Base-by-base conservation (phyloP, 1,284 basidiomycete species). In the Sporisorium graminicola region DNA sequence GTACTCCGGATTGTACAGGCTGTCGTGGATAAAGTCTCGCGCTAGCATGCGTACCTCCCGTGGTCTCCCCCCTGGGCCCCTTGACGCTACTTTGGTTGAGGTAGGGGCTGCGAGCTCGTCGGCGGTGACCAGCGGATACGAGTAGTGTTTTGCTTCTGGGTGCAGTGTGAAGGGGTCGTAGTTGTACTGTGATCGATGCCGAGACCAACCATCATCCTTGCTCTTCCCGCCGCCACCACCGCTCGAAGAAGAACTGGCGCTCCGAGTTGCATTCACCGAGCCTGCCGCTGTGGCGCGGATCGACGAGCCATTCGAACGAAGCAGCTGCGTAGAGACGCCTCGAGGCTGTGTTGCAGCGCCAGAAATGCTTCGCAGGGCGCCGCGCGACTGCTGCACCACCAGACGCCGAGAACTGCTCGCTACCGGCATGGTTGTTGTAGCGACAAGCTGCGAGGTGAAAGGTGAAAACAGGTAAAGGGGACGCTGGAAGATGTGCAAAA, bases 1-100 rank as follows among this genome's bases (percentile, higher is more conserved):
- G 83, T 99, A 99, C 85, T 94, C 87, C 3, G 95, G 95, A 83
- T 99, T 98, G 88, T 99, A 99, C 47, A 99, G 87, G 20, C 93
- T 92, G 85, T 99, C 97, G 82, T 98, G 94, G 77, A 99, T 95
- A 86, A 94, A 99, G 87, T 99, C 96, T 69, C 97, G 90, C 51
- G 93, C 91, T 37, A 99, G 91, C 94, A 98, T 97, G 86, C 93
- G 94, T 54, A 95, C 94, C 58, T 90, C 88, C 22, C 88, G 90
- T 3, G 95, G 96, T 16, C 82, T 60, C 1, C 72, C 72, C 0
- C 69, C 69, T 2, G 69, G 69, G 0, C 69, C 69, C 2, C 10
- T 58, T 5, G 44, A 33, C 5, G 40, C 54, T 13, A 40, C 22
- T 18, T 14, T 37, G n/a, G 40, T 3, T 14, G 4, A n/a, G 14